These are phyloP conservation scores for Xylaria sp. DNA, from an alignment of 2,329 filamentous ascomycete species.

Conservation along the genomic window DNA sequence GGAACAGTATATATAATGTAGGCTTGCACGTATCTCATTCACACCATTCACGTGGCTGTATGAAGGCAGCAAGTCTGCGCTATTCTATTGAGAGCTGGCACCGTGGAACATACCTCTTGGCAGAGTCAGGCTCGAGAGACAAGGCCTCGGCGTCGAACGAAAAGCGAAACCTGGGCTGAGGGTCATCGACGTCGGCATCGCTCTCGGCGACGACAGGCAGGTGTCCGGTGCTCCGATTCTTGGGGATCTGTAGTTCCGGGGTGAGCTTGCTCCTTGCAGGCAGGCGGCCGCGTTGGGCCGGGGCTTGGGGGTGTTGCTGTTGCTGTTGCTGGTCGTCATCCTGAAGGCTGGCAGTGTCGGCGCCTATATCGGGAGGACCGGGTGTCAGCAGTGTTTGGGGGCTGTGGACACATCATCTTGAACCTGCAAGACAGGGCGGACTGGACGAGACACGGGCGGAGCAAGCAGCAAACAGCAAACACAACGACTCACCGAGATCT, in stretches of 20 bases:
- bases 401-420: constrained; percentile 10
- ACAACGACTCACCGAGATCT: constrained; percentile 55
- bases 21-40: constrained; percentile 1
- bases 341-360: constrained; percentile 52
- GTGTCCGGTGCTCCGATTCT: constrained; percentile 74
- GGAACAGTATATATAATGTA: not conserved
- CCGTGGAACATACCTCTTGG: constrained; percentile 72
- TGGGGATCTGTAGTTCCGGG: constrained; percentile 64
- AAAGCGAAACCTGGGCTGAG: constrained; percentile 70
- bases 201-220: constrained; percentile 59
- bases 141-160: constrained; percentile 77
- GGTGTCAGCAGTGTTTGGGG: constrained; percentile 40
- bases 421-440: not conserved
- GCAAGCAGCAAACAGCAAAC: constrained; percentile 26
- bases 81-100: constrained; percentile 1
- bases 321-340: constrained; percentile 50
- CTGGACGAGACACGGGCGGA: constrained; percentile 15
- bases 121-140: constrained; percentile 71
- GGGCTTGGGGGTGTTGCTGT: constrained; percentile 1
- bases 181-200: constrained; percentile 54
- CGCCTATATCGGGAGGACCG: constrained; percentile 50
- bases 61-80: not conserved
- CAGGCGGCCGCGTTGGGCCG: constrained; percentile 45
- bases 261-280: constrained; percentile 56
- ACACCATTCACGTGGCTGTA: not conserved